phyloP scores from a whole-genome alignment of 1,284 basidiomycete species.

The Peniophora sp. region DNA sequence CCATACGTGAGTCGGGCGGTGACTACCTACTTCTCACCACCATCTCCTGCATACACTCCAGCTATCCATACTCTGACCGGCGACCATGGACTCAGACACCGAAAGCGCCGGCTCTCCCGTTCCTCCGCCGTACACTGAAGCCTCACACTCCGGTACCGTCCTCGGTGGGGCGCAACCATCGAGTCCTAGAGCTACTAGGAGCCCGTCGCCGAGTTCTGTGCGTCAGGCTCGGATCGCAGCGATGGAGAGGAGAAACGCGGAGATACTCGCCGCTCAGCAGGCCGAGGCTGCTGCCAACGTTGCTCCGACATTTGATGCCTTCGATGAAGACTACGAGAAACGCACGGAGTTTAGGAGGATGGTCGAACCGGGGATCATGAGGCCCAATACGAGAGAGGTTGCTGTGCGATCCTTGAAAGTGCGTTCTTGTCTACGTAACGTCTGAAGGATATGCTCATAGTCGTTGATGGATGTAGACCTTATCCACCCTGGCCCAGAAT shows the following conservation, averaged over 20 bases:
- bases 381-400: constrained; percentile 57
- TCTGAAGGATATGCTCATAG: not conserved
- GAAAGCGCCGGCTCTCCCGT: too few species aligned
- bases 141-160: not conserved
- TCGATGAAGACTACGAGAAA: constrained; percentile 50
- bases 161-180: not conserved
- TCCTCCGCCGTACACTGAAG: too few species aligned
- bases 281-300: constrained; percentile 17
- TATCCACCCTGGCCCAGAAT: constrained; percentile 66
- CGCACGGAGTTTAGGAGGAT: constrained; percentile 66
- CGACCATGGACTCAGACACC: too few species aligned
- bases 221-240: constrained; percentile 12
- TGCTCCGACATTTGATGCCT: constrained; percentile 26
- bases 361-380: constrained; percentile 68
- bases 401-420: constrained; percentile 59
- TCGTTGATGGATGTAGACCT: constrained; percentile 36
- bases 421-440: constrained; percentile 7
- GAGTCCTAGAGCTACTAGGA: not conserved
- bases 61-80: too few species aligned
- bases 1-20: too few species aligned
- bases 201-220: constrained; percentile 4
- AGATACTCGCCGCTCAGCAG: constrained; percentile 3
- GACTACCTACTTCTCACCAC: too few species aligned
- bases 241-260: constrained; percentile 11
- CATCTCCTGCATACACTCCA: too few species aligned